phyloP scores from a whole-genome alignment of 2,329 filamentous ascomycete species.

The Thielaviopsis euricoi region DNA sequence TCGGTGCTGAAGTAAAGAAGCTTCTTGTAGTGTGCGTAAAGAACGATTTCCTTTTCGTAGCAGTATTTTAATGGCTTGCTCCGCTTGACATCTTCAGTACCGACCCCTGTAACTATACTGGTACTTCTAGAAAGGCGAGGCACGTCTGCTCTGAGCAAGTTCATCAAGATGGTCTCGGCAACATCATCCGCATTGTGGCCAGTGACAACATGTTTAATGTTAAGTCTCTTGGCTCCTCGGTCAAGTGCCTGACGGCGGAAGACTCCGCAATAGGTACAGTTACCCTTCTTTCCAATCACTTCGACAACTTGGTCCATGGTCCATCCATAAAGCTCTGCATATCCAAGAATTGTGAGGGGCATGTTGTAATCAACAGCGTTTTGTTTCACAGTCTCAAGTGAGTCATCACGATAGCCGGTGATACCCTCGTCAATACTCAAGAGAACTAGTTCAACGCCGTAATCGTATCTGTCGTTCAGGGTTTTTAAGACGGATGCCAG shows the following conservation, averaged over 20 bases:
- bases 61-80: constrained; percentile 97
- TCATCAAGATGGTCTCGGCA: constrained; percentile 96
- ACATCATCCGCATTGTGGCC: constrained; percentile 97
- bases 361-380: constrained; percentile 86
- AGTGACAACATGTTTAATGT: constrained; percentile 85
- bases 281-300: constrained; percentile 91
- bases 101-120: constrained; percentile 67
- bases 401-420: constrained; percentile 91
- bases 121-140: constrained; percentile 77
- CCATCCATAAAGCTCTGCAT: constrained; percentile 91
- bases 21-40: constrained; percentile 94
- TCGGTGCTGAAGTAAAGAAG: constrained; percentile 97
- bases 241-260: constrained; percentile 90
- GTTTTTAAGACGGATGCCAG: constrained; percentile 89
- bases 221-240: constrained; percentile 71
- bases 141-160: constrained; percentile 76
- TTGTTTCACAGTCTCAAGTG: constrained; percentile 86
- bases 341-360: constrained; percentile 81
- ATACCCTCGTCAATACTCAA: constrained; percentile 95
- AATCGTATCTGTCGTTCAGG: constrained; percentile 75
- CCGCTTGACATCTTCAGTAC: constrained; percentile 75
- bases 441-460: constrained; percentile 70
- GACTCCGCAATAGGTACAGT: constrained; percentile 97
- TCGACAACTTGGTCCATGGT: constrained; percentile 98
- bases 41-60: constrained; percentile 96